A percentile compares a stretch with the other conserved stretches of the same genome.
These are phyloP conservation scores for Leishmania tarentolae DNA, from an alignment of 208 protist species.

Conservation along the genomic window DNA sequence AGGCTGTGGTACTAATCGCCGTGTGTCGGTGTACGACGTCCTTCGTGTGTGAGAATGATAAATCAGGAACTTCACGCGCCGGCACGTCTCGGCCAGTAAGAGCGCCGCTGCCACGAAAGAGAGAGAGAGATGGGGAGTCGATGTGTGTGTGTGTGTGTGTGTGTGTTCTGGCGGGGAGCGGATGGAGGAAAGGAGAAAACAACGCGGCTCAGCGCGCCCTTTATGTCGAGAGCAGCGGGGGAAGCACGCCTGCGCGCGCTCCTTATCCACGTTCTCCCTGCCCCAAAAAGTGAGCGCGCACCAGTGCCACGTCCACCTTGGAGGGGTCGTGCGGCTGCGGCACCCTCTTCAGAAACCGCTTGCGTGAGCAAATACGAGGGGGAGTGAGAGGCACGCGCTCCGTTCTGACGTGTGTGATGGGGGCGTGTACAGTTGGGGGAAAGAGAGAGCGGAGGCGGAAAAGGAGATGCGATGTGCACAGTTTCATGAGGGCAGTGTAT, in stretches of 20 bases:
- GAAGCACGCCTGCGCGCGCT: neutral
- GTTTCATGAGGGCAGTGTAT: neutral
- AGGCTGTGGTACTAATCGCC: neutral
- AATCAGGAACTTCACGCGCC: neutral
- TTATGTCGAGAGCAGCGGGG: neutral
- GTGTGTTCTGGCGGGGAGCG: neutral
- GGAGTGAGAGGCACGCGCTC: neutral
- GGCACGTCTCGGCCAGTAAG: neutral
- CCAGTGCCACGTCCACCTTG: neutral
- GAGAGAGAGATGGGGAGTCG: neutral
- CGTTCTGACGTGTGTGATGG: neutral
- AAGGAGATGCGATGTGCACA: neutral
- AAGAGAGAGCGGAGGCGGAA: neutral
- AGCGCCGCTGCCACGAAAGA: neutral
- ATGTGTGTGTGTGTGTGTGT: conserved; percentile 1
- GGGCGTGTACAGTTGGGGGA: neutral
- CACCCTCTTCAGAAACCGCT: neutral
- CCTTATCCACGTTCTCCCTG: neutral
- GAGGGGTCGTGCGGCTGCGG: neutral
- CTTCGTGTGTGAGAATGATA: neutral
- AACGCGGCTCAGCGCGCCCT: neutral
- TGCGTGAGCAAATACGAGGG: neutral
- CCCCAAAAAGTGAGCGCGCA: neutral
- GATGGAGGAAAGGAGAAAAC: neutral
- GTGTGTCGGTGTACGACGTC: neutral